These are phyloP conservation scores for Phytophthora niederhauseri DNA, from an alignment of 352 stramenopile species.

Conservation along the genomic window DNA sequence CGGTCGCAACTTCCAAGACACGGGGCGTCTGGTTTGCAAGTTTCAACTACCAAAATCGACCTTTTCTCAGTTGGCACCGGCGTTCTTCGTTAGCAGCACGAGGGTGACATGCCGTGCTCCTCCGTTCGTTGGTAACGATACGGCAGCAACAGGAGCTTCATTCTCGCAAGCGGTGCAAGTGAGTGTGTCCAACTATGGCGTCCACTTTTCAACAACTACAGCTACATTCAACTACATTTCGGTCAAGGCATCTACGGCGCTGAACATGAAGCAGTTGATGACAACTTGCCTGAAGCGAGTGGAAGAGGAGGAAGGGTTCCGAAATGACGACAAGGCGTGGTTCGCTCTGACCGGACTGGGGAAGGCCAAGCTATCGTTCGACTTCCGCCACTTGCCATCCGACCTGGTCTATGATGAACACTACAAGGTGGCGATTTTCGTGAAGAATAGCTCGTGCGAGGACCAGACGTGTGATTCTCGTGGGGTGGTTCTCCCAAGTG, in stretches of 20 bases:
- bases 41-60: slow-evolving; percentile 48
- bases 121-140: slow-evolving; percentile 48
- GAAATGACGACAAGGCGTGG: slow-evolving; percentile 90
- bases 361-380: slow-evolving; percentile 94
- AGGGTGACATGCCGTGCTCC: slow-evolving; percentile 82
- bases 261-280: slow-evolving; percentile 51
- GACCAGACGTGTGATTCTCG: slow-evolving; percentile 83
- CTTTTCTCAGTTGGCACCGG: slow-evolving; percentile 31
- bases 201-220: slow-evolving; percentile 69
- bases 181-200: slow-evolving; percentile 84
- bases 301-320: slow-evolving; percentile 77
- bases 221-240: slow-evolving; percentile 56
- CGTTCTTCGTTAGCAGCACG: slow-evolving; percentile 85
- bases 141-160: slow-evolving; percentile 9
- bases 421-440: slow-evolving; percentile 96
- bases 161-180: slow-evolving; percentile 49
- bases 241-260: slow-evolving; percentile 34
- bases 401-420: slow-evolving; percentile 96
- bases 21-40: slow-evolving; percentile 84
- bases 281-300: slow-evolving; percentile 39
- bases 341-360: slow-evolving; percentile 92
- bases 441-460: slow-evolving; percentile 93
- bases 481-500: slow-evolving; percentile 56
- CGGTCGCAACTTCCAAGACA: slow-evolving; percentile 94
- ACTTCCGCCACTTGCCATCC: slow-evolving; percentile 93